These are phyloP conservation scores for Fusarium coffeatum DNA, from an alignment of 2,329 filamentous ascomycete species.

Conservation along the genomic window DNA sequence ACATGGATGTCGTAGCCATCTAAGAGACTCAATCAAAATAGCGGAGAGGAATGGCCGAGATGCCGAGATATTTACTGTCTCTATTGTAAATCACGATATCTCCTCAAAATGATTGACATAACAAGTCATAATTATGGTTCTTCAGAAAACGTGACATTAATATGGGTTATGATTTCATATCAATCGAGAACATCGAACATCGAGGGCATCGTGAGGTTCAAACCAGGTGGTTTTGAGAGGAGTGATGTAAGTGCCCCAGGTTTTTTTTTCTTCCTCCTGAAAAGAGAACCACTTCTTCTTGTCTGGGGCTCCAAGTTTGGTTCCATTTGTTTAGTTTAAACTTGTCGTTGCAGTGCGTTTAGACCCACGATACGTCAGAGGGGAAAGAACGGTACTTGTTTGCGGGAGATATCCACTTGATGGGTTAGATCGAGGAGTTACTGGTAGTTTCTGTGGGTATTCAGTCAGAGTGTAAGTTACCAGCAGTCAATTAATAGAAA, in stretches of 20 bases:
- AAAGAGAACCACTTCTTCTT: slow-evolving; percentile 3
- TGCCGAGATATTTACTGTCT: slow-evolving; percentile 1
- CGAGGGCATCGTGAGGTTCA: slow-evolving; percentile 20
- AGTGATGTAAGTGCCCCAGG: slow-evolving; percentile 32
- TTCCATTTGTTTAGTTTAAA: background rate
- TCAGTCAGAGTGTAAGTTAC: background rate
- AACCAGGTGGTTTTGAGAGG: background rate
- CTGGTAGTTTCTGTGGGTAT: slow-evolving; percentile 14
- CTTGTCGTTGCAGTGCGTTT: slow-evolving; percentile 19
- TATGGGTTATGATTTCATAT: slow-evolving; percentile 23
- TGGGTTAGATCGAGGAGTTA: slow-evolving; percentile 17
- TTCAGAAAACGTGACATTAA: background rate
- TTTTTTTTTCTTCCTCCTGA: slow-evolving; percentile 9
- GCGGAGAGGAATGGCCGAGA: slow-evolving; percentile 26
- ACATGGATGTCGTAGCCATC: background rate
- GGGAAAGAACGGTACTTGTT: background rate
- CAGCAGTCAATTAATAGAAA: no score
- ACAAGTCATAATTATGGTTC: slow-evolving; percentile 9
- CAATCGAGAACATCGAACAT: slow-evolving; percentile 6
- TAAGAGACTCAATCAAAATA: background rate
- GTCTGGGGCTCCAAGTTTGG: slow-evolving; percentile 21
- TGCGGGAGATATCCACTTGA: slow-evolving; percentile 21
- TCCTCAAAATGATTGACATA: background rate
- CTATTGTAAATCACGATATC: background rate
- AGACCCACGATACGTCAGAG: slow-evolving; percentile 38